Conservation (phyloP, 2,329 filamentous ascomycete genomes). For the Penicillium brasilianum region DNA sequence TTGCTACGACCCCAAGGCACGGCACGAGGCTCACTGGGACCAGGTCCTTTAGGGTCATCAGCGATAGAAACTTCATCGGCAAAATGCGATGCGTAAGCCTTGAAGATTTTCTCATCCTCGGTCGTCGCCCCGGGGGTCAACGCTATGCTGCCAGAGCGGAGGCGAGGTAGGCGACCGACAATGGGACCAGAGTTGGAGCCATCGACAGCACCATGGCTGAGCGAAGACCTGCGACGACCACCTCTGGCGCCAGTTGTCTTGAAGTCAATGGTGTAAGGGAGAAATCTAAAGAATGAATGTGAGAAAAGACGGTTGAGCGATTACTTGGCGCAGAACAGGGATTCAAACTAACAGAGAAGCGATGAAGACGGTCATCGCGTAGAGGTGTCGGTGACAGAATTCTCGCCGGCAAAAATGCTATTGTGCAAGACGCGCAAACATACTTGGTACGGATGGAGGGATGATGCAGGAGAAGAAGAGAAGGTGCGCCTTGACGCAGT, state of each 20-base stretch:
- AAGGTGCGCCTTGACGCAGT: not conserved
- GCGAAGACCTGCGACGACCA: conserved; percentile 31
- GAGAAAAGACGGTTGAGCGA: conserved; percentile 6
- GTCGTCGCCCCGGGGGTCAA: conserved; percentile 47
- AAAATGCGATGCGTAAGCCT: conserved; percentile 35
- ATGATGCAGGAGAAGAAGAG: not conserved
- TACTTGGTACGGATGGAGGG: not conserved
- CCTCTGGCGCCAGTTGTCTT: conserved; percentile 30
- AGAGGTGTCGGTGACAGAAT: not conserved
- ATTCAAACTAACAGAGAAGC: conserved; percentile 39
- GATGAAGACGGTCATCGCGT: conserved; percentile 42
- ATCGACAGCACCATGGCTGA: conserved; percentile 29
- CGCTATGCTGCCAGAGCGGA: conserved; percentile 30
- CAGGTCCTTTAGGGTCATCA: conserved; percentile 38
- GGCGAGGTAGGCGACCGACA: conserved; percentile 30
- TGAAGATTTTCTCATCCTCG: conserved; percentile 48
- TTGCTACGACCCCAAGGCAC: conserved; percentile 73
- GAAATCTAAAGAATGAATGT: conserved; percentile 33
- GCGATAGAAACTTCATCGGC: conserved; percentile 35
- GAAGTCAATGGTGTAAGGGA: conserved; percentile 46
- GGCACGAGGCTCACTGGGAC: conserved; percentile 69
- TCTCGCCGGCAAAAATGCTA: not conserved
- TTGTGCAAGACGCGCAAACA: not conserved
- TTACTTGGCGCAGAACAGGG: not conserved
- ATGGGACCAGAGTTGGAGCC: conserved; percentile 29